phyloP scores from a whole-genome alignment of 371 early-diverging fungal genomes.

The Apophysomyces trapeziformis region DNA sequence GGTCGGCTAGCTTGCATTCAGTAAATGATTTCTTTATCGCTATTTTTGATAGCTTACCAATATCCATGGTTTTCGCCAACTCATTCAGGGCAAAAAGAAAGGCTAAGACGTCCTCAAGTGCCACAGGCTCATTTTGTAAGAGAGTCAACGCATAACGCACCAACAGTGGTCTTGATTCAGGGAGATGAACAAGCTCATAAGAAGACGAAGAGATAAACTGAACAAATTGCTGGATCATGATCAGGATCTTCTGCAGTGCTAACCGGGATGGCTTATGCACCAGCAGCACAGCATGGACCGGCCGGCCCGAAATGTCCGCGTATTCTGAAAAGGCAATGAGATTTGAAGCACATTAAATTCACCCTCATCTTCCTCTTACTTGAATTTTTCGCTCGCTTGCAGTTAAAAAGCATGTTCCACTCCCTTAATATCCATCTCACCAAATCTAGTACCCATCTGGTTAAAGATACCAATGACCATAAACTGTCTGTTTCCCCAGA shows the following conservation, averaged over 20 bases:
- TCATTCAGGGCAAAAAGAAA: constrained; percentile 34
- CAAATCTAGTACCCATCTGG: constrained; percentile 42
- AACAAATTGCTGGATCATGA: constrained; percentile 39
- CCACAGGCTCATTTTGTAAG: constrained; percentile 30
- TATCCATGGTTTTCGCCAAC: constrained; percentile 4
- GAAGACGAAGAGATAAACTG: constrained; percentile 24
- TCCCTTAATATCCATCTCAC: constrained; percentile 41
- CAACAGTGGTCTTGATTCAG: constrained; percentile 33
- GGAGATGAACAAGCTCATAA: constrained; percentile 34
- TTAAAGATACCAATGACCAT: constrained; percentile 44
- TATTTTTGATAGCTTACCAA: neutral
- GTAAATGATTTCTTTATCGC: neutral
- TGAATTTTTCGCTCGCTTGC: constrained; percentile 29
- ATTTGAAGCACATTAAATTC: no score
- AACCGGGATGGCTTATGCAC: constrained; percentile 33
- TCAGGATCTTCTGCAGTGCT: constrained; percentile 28
- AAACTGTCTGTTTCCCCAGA: constrained; percentile 27
- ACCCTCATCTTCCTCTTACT: constrained; percentile 22
- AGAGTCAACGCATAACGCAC: constrained; percentile 29
- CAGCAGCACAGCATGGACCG: constrained; percentile 40
- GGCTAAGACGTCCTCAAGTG: constrained; percentile 28
- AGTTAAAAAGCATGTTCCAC: constrained; percentile 43
- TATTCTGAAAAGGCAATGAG: constrained; percentile 5
- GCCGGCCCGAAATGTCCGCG: constrained; percentile 25
- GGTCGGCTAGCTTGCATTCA: constrained; percentile 5